Percentiles rank a stretch among this genome's conserved stretches.
Evolutionary conservation across 768 basidiomycete genomes (phyloP).

Genomic region (Russula compacta): DNA sequence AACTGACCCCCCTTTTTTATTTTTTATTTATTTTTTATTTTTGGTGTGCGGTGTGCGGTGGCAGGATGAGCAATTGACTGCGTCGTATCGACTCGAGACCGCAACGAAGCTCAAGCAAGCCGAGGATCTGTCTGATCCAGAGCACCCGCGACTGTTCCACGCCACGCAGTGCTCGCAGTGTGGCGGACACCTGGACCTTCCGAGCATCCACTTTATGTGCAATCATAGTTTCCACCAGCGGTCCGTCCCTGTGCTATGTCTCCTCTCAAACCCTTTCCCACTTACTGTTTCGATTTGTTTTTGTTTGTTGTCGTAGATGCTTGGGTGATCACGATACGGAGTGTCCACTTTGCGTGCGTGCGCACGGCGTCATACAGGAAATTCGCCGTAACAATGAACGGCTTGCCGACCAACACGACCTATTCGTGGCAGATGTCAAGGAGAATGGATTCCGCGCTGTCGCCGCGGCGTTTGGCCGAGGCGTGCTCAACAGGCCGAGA

Average conservation of each 20-base stretch:
- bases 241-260: constrained; percentile 34
- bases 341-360: constrained; percentile 81
- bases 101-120: constrained; percentile 72
- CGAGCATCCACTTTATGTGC: constrained; percentile 96
- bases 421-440: constrained; percentile 69
- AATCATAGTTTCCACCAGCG: constrained; percentile 94
- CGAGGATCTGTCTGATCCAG: constrained; percentile 66
- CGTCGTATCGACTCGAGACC: constrained; percentile 86
- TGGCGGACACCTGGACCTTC: constrained; percentile 82
- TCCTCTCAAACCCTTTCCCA: background rate
- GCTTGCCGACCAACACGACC: constrained; percentile 72
- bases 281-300: background rate
- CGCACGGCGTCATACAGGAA: constrained; percentile 84
- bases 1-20: no score
- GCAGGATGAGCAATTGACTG: constrained; percentile 78
- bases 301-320: constrained; percentile 49
- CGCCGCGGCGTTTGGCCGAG: constrained; percentile 61
- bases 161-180: constrained; percentile 90
- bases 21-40: background rate
- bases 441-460: constrained; percentile 62
- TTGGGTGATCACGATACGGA: constrained; percentile 83
- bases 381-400: constrained; percentile 80
- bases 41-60: background rate
- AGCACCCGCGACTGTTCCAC: constrained; percentile 83
- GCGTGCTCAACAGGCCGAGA: constrained; percentile 37